Conservation (phyloP, 202 grass and related monocot species). For the Eragrostis tef region DNA sequence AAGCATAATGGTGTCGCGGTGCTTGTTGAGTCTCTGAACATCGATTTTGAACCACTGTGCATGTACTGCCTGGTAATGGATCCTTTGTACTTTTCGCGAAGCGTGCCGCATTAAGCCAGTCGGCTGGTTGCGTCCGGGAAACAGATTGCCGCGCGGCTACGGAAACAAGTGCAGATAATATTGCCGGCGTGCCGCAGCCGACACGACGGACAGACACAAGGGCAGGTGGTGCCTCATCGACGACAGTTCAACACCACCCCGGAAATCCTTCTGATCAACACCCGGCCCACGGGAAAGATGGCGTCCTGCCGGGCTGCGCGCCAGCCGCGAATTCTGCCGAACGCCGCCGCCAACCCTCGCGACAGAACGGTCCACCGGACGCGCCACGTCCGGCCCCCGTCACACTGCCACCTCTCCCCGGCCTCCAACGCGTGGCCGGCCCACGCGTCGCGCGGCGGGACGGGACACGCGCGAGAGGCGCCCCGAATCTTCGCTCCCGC, state of each 20-base stretch:
- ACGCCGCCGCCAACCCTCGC: no score
- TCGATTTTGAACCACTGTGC: background rate
- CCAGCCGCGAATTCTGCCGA: background rate
- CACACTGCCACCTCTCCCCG: background rate
- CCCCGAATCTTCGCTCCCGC: conserved; percentile 33
- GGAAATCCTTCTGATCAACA: background rate
- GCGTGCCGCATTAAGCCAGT: background rate
- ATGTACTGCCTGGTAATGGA: background rate
- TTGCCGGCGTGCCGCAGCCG: no score
- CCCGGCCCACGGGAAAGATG: no score
- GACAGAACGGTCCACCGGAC: background rate
- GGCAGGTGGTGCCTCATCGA: no score
- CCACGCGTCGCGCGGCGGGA: conserved; percentile 25
- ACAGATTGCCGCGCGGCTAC: background rate
- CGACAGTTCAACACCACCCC: no score
- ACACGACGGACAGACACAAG: no score
- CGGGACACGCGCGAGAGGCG: background rate
- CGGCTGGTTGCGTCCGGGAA: background rate
- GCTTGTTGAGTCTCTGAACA: background rate
- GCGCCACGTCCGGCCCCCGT: background rate
- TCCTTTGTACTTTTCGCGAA: background rate
- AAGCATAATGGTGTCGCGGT: conserved; percentile 6
- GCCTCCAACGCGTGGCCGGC: background rate
- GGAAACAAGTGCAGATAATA: no score
- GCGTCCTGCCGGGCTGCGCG: background rate